phyloP scores from a whole-genome alignment of 805 yeast genomes.

The Saturnispora ahearnii region DNA sequence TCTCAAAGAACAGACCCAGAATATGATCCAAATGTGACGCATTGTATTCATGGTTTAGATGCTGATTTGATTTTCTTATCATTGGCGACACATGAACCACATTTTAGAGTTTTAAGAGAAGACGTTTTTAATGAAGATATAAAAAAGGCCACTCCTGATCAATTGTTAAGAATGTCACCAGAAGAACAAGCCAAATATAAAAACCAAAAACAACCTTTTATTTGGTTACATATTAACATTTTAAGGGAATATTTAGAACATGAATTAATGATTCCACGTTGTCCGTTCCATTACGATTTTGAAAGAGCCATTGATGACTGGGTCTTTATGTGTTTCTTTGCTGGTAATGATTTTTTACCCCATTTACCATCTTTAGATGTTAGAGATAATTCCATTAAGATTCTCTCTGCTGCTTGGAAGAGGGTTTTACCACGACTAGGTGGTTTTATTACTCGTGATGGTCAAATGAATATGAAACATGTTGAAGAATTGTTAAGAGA shows the following conservation, averaged over 20 bases:
- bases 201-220: slow-evolving; percentile 67
- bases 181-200: slow-evolving; percentile 40
- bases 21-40: slow-evolving; percentile 89
- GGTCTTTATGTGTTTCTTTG: slow-evolving; percentile 97
- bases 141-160: slow-evolving; percentile 35
- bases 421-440: slow-evolving; percentile 52
- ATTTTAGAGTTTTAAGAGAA: slow-evolving; percentile 86
- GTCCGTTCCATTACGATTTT: slow-evolving; percentile 70
- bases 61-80: slow-evolving; percentile 96
- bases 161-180: slow-evolving; percentile 44
- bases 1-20: slow-evolving; percentile 80
- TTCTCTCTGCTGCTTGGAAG: slow-evolving; percentile 78
- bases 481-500: slow-evolving; percentile 63
- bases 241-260: slow-evolving; percentile 80
- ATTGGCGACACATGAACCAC: slow-evolving; percentile 96
- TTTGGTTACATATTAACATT: slow-evolving; percentile 88
- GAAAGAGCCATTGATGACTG: slow-evolving; percentile 98
- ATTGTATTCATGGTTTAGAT: slow-evolving; percentile 93
- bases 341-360: slow-evolving; percentile 97
- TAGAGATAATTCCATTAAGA: slow-evolving; percentile 87
- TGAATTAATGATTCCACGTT: slow-evolving; percentile 63
- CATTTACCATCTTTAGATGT: slow-evolving; percentile 93
- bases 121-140: slow-evolving; percentile 86
- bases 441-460: slow-evolving; percentile 86
- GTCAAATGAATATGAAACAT: slow-evolving; percentile 62